Evolutionary conservation across 345 rosid species (phyloP).

Genomic region (Brassica cretica): DNA sequence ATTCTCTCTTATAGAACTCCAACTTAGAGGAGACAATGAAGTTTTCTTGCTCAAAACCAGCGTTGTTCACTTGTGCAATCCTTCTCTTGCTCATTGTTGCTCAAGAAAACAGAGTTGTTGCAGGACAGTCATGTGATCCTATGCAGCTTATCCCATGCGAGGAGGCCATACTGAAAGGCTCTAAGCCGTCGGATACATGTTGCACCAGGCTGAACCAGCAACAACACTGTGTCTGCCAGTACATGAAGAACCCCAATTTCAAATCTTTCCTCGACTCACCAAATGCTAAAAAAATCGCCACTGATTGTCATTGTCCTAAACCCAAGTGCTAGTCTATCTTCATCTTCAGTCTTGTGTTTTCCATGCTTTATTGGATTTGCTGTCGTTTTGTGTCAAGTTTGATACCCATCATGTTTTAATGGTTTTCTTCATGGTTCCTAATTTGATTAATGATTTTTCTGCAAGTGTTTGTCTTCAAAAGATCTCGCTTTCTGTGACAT

Average conservation of each 20-base stretch:
- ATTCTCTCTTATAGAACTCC: neutral
- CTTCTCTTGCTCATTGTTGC: constrained; percentile 48
- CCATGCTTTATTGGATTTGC: neutral
- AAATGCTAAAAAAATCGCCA: constrained; percentile 78
- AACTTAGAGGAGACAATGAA: constrained; percentile 43
- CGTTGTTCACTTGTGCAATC: constrained; percentile 37
- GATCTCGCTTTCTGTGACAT: neutral
- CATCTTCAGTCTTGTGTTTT: neutral
- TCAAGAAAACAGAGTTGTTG: constrained; percentile 42
- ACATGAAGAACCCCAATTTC: constrained; percentile 64
- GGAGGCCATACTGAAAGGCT: constrained; percentile 53
- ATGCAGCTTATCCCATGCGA: constrained; percentile 66
- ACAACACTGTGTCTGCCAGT: constrained; percentile 81
- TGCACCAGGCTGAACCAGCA: constrained; percentile 71
- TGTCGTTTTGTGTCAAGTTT: neutral
- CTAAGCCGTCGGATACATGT: constrained; percentile 58
- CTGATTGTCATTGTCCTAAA: constrained; percentile 66
- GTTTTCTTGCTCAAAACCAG: constrained; percentile 38
- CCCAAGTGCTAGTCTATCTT: constrained; percentile 61
- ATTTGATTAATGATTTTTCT: neutral
- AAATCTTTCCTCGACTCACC: constrained; percentile 64
- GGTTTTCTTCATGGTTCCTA: neutral
- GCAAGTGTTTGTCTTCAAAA: neutral
- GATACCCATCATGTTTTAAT: neutral
- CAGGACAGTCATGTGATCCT: constrained; percentile 63